Evolutionary conservation across 495 filamentous ascomycete species (phyloP).

Genomic region (Hapsidospora chrysogenum): DNA sequence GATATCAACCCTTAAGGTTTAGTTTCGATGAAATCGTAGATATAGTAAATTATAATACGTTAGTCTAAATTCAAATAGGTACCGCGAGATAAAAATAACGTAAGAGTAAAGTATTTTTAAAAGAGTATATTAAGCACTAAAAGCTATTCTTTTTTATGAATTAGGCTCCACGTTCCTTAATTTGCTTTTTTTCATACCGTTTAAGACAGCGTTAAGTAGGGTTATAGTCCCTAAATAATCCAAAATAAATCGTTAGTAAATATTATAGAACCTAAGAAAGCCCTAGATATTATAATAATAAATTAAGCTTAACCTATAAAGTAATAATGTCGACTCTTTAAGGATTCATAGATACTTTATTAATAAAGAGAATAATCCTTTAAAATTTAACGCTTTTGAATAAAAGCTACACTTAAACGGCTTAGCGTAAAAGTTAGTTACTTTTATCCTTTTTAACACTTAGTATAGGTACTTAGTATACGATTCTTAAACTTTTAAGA

Average conservation of each 20-base stretch:
- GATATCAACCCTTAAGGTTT: too few relatives aligned
- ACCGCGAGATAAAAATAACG: too few relatives aligned
- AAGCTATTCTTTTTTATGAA: neutral
- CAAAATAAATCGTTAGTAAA: neutral
- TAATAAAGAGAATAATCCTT: neutral
- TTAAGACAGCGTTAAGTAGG: neutral
- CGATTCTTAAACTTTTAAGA: neutral
- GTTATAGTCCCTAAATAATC: too few relatives aligned
- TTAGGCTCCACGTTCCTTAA: too few relatives aligned
- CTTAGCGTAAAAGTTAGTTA: too few relatives aligned
- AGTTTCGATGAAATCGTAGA: too few relatives aligned
- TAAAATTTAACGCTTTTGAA: neutral
- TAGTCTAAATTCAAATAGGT: too few relatives aligned
- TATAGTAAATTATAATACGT: too few relatives aligned
- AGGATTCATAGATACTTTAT: neutral
- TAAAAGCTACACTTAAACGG: too few relatives aligned
- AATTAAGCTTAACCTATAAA: neutral
- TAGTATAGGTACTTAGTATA: neutral
- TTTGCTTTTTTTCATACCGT: neutral
- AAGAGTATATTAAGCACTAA: neutral
- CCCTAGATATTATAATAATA: neutral
- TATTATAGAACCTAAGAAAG: neutral
- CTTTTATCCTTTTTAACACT: too few relatives aligned
- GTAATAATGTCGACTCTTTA: neutral
- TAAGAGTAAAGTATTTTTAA: neutral